Evolutionary conservation across 2,329 filamentous ascomycete genomes (phyloP).

Genomic region (Arthrobotrys entomopaga): DNA sequence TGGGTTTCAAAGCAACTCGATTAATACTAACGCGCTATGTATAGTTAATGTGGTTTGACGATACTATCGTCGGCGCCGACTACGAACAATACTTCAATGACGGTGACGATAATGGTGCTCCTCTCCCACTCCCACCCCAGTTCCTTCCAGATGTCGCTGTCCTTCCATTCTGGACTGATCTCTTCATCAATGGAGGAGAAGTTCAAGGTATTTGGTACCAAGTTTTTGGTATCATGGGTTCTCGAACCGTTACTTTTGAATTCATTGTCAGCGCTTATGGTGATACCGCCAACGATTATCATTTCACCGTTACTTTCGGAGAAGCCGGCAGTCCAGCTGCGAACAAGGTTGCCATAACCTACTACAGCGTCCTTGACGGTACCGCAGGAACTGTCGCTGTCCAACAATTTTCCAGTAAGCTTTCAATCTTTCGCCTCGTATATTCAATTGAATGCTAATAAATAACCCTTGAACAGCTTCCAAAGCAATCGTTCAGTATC

Average conservation of each 20-base stretch:
- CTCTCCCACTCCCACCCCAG: conserved; percentile 21
- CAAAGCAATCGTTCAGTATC: conserved; percentile 21
- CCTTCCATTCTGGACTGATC: conserved; percentile 47
- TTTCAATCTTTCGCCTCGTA: not conserved
- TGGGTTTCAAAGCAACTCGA: too few relatives aligned
- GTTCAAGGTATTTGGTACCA: conserved; percentile 47
- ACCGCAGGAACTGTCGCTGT: conserved; percentile 28
- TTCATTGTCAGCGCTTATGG: conserved; percentile 27
- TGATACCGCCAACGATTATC: conserved; percentile 25
- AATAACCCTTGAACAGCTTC: conserved; percentile 9
- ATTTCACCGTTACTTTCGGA: conserved; percentile 29
- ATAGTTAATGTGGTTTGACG: conserved; percentile 44
- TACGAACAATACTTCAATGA: conserved; percentile 33
- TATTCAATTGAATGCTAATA: too few relatives aligned
- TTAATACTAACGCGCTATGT: not conserved
- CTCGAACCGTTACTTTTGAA: conserved; percentile 24
- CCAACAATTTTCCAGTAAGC: conserved; percentile 46
- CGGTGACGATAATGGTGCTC: conserved; percentile 27
- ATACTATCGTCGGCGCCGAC: conserved; percentile 20
- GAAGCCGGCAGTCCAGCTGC: not conserved
- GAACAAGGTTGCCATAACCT: conserved; percentile 35
- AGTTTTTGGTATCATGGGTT: conserved; percentile 5
- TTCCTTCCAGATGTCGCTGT: conserved; percentile 44
- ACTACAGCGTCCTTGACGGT: conserved; percentile 25
- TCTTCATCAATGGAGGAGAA: conserved; percentile 19